phyloP scores from a whole-genome alignment of 1,284 basidiomycete genomes.

The Kwoniella shivajii region DNA sequence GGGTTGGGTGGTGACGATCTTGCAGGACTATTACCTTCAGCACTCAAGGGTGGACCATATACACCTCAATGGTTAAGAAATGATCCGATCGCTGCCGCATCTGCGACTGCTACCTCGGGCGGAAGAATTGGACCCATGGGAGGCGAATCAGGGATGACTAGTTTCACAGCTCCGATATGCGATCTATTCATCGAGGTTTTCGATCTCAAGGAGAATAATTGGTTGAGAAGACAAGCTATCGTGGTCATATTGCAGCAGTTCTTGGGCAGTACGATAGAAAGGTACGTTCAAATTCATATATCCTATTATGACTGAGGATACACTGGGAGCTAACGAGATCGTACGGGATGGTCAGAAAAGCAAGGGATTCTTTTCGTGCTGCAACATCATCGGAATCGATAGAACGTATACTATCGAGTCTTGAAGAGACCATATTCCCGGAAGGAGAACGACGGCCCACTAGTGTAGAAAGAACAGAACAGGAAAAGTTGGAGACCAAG shows the following conservation, averaged over 20 bases:
- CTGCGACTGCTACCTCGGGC: not conserved
- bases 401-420: conserved; percentile 64
- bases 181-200: conserved; percentile 90
- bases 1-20: conserved; percentile 69
- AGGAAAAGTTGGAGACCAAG: conserved; percentile 76
- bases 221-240: conserved; percentile 93
- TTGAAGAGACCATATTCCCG: conserved; percentile 80
- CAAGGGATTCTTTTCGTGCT: conserved; percentile 72
- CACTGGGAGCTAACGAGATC: not conserved
- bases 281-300: conserved; percentile 60
- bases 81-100: conserved; percentile 1
- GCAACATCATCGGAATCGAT: conserved; percentile 69
- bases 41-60: conserved; percentile 66
- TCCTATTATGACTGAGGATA: not conserved
- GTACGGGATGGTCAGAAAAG: conserved; percentile 67
- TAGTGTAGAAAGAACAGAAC: conserved; percentile 66
- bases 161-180: conserved; percentile 90
- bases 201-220: conserved; percentile 92
- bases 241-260: conserved; percentile 95
- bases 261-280: conserved; percentile 90
- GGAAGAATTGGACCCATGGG: conserved; percentile 69
- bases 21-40: conserved; percentile 46
- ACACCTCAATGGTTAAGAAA: conserved; percentile 54
- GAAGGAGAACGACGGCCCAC: conserved; percentile 70
- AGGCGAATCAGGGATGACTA: conserved; percentile 79